Base-by-base conservation (phyloP, 2,329 filamentous ascomycete species). In the Penicillium sp. region DNA sequence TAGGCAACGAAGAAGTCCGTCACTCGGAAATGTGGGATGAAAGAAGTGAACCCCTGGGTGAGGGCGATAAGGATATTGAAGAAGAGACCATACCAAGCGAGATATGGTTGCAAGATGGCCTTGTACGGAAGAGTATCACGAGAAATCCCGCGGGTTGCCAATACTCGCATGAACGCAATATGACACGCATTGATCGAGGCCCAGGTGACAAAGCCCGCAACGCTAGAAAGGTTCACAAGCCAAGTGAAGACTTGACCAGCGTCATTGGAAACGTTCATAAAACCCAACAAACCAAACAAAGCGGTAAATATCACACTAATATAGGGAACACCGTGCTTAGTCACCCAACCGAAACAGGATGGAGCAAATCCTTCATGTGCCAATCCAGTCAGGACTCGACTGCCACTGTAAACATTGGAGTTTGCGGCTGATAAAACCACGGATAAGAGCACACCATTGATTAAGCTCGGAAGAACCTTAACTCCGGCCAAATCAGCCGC, bases 341-440 rank as follows among this genome's bases (percentile, higher is more conserved):
- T 77, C 8, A 77, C 77, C 27, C 66, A 68, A 36, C 68, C 69
- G 60, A 81, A 72, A 60, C 78, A 74, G 2, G 62, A 65, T 1
- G 79, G 79, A 1, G 77, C 79, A 55, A 72, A 77, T 17, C 73
- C 66, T 49, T 78, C 73, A 48, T 78, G 73, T 3, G 79, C 82
- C 69, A 91, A 83, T 59, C 85, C 86, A 68, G 88, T 86, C 15
- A 91, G 78, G 27, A 90, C 83, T 66, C 89, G 84, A 45, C 85
- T 87, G 50, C 87, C 75, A 39, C 69, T 73, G 58, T 75, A 78
- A 7, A 76, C 68, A 53, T 73, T 73, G 21, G 73, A 74, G 62
- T 78, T 78, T 31, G 72, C 75, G 2, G 75, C 72, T 1, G 75
- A 78, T 36, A 76, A 63, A 3, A 76, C 75, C 27, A 74, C 73